Evolutionary conservation across 768 basidiomycete genomes (phyloP).

Genomic region (Podaxis rugospora): DNA sequence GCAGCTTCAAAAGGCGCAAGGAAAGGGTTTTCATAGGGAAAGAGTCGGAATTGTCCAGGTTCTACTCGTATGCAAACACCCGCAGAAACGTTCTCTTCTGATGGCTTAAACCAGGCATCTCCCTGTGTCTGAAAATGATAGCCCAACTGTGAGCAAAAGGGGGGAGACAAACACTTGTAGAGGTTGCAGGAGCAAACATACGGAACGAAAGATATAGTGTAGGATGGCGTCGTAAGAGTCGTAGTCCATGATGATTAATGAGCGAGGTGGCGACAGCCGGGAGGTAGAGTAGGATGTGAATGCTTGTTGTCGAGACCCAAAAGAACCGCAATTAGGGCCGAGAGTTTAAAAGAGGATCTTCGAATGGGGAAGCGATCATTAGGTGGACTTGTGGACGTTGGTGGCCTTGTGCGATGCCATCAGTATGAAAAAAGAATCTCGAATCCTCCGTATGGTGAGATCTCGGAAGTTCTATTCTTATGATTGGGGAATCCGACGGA

Average conservation of each 20-base stretch:
- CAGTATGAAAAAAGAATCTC: slow-evolving; percentile 19
- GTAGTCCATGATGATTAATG: slow-evolving; percentile 59
- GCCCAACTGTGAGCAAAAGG: not conserved
- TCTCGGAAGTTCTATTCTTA: slow-evolving; percentile 17
- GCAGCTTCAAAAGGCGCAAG: slow-evolving; percentile 82
- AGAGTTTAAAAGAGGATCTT: slow-evolving; percentile 36
- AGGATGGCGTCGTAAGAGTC: slow-evolving; percentile 77
- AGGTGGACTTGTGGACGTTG: slow-evolving; percentile 4
- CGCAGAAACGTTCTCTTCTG: slow-evolving; percentile 75
- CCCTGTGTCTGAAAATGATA: slow-evolving; percentile 56
- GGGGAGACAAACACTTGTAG: slow-evolving; percentile 1
- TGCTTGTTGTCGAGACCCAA: slow-evolving; percentile 22
- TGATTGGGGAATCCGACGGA: not conserved
- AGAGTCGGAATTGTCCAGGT: slow-evolving; percentile 68
- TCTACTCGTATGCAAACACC: slow-evolving; percentile 75
- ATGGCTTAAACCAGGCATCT: slow-evolving; percentile 84
- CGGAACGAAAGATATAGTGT: slow-evolving; percentile 76
- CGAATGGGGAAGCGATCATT: slow-evolving; percentile 22
- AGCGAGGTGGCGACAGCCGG: slow-evolving; percentile 22
- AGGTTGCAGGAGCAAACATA: slow-evolving; percentile 23
- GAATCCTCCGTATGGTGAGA: slow-evolving; percentile 24
- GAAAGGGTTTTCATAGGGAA: slow-evolving; percentile 81
- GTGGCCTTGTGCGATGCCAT: slow-evolving; percentile 2
- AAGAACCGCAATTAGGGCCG: slow-evolving; percentile 20
- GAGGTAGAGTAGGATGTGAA: slow-evolving; percentile 28